Conservation (phyloP, 345 rosid species). For the Lumnitzera racemosa region DNA sequence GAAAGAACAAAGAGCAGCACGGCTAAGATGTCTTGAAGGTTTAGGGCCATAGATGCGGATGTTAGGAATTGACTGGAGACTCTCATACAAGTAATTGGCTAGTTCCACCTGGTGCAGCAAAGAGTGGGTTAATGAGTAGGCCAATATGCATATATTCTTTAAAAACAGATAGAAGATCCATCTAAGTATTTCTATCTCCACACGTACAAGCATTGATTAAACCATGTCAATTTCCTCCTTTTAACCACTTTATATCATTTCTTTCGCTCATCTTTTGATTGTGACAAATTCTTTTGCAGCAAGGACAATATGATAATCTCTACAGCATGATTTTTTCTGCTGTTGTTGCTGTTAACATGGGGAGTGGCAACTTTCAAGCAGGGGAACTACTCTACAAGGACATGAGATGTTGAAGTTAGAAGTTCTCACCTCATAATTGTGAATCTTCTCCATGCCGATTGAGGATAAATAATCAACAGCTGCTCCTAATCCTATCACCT, state of each 20-base stretch:
- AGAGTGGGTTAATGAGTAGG: too few species aligned
- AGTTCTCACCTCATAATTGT: slow-evolving; percentile 67
- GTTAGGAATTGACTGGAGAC: slow-evolving; percentile 48
- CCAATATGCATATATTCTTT: too few species aligned
- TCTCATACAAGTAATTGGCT: slow-evolving; percentile 62
- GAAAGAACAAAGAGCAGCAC: slow-evolving; percentile 87
- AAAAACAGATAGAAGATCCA: neutral
- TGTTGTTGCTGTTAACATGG: too few species aligned
- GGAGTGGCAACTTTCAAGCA: too few species aligned
- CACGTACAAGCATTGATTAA: too few species aligned
- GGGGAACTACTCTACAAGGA: too few species aligned
- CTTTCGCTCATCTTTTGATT: too few species aligned
- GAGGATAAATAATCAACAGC: slow-evolving; percentile 78
- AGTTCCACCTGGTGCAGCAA: slow-evolving; percentile 44
- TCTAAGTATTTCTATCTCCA: neutral
- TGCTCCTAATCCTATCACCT: slow-evolving; percentile 92
- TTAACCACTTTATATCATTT: too few species aligned
- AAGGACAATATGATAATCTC: too few species aligned
- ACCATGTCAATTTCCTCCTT: too few species aligned
- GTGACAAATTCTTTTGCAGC: too few species aligned
- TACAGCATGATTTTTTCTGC: too few species aligned
- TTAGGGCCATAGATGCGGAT: slow-evolving; percentile 78
- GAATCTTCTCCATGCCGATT: slow-evolving; percentile 80
- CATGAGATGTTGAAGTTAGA: neutral
- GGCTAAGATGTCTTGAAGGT: slow-evolving; percentile 49